Base-by-base conservation (phyloP, 192 early-diverging fungal genomes). In the Coemansia biformis region DNA sequence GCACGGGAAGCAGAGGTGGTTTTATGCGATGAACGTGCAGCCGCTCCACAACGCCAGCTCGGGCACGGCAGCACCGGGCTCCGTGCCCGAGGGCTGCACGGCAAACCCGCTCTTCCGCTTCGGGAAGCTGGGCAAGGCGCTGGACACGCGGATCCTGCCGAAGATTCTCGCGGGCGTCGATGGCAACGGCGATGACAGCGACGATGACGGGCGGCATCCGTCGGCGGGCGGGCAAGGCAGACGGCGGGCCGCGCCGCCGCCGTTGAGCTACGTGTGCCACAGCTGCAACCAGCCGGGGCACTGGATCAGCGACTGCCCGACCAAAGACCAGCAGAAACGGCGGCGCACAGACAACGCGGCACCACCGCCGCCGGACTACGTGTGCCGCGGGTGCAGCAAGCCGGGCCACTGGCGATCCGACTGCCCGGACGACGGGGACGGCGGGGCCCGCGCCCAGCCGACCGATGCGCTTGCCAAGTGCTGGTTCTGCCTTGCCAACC, bases 401-500 rank as follows among this genome's bases (percentile, higher is more conserved):
- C 41, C 72, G 12, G 78, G 81, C 0, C 77, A 85, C 48, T 74
- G 68, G 61, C 68, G 71, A 11, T 23, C 56, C 8, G 62, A 78
- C 48, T 78, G 80, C 40, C 76, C 80, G 9, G 38, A 64, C 16
- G 47, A 45, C 0, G 32, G 12, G 30, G 49, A 48, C 22, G 31
- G 28, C 24, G 38, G 37, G 13, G 34, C 42, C 33, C 21, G 42
- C 12, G 23, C 23, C 33, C 51, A 41, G 15, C 23, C 54, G 23
- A 75, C 83, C 4, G 49, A 51, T 34, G 40, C 49, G n/a, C 49
- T 33, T 3, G 15, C 49, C 41, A 51, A 51, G 49, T 98, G 95
- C 70, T 98, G 95, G 95, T 98, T 98, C 66, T 98, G 95, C 60
- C 72, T 98, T 38, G 79, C 90, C 0, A 93, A 91, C 52, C 92